Base-by-base conservation (phyloP, 2,329 filamentous ascomycete genomes). In the Nemania bipapillata region DNA sequence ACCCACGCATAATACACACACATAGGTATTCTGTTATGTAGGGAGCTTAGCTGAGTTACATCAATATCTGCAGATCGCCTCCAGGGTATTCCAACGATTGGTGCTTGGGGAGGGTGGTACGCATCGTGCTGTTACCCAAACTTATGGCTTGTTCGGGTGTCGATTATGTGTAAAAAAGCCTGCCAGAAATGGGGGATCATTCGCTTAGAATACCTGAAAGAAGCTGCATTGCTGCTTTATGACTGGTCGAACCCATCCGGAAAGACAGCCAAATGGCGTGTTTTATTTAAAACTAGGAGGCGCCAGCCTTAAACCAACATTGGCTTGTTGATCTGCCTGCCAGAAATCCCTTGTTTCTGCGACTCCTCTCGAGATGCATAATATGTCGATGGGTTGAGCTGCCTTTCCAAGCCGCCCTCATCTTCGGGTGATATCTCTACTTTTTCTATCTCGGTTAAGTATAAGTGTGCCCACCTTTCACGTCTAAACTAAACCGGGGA, bases 1-100 rank as follows among this genome's bases (percentile, higher is more conserved):
- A n/a, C n/a, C n/a, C n/a, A n/a, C n/a, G n/a, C n/a, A n/a, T n/a
- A n/a, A n/a, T n/a, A n/a, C n/a, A n/a, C n/a, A n/a, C n/a, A n/a
- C n/a, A n/a, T n/a, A n/a, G n/a, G n/a, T n/a, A n/a, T n/a, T n/a
- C n/a, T n/a, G n/a, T n/a, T n/a, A n/a, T n/a, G n/a, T n/a, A n/a
- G n/a, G n/a, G n/a, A n/a, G n/a, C n/a, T 26, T 55, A 47, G 32
- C 35, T 15, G 52, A 50, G 59, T 63, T 58, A 35, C 56, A 67
- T 67, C 50, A 64, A 63, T 66, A 63, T 32, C 57, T 69, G 68
- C 56, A 70, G 64, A 70, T 70, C 64, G 60, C 68, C 68, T 61
- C 60, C 52, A 24, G 63, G 68, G 56, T 67, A 53, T 52, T 57
- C 24, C 63, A 32, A 42, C 55, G 50, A 70, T 67, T 66, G 64